These are phyloP conservation scores for Russula sp. DNA, from an alignment of 768 basidiomycete genomes.

Conservation along the genomic window DNA sequence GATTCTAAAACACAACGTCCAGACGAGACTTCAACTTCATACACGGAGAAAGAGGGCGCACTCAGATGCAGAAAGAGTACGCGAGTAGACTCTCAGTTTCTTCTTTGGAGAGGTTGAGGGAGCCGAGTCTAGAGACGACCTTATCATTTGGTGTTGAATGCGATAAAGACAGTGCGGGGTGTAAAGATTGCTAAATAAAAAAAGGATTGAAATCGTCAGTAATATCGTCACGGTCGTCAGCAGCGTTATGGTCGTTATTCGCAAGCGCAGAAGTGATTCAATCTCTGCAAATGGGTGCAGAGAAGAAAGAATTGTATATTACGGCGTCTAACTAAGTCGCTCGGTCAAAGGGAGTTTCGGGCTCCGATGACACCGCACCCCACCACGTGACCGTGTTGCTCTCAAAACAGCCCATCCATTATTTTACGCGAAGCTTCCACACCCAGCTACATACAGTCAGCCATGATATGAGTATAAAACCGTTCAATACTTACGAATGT, in stretches of 20 bases:
- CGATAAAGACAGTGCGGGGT: constrained; percentile 2
- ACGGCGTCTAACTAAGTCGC: background rate
- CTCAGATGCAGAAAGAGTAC: constrained; percentile 16
- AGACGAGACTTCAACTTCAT: background rate
- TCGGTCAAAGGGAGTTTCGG: background rate
- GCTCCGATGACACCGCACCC: background rate
- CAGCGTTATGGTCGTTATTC: background rate
- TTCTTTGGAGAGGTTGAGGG: background rate
- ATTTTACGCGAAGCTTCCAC: constrained; percentile 86
- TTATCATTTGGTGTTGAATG: constrained; percentile 9
- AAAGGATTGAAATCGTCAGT: constrained; percentile 12
- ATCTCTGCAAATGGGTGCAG: constrained; percentile 5
- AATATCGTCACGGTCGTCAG: constrained; percentile 9
- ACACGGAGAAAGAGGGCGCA: background rate
- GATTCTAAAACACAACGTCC: constrained; percentile 33
- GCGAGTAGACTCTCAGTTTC: background rate
- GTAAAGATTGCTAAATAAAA: constrained; percentile 8
- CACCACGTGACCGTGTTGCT: constrained; percentile 14
- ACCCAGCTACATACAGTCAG: constrained; percentile 55
- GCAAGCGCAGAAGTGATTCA: constrained; percentile 2
- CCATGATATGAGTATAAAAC: background rate
- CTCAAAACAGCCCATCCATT: constrained; percentile 62
- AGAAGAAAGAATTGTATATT: constrained; percentile 8
- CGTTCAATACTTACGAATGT: constrained; percentile 60
- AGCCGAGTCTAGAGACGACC: constrained; percentile 14